A percentile compares a stretch with the other conserved stretches of the same genome.
phyloP scores from a whole-genome alignment of 768 basidiomycete genomes.

The Boletus pseudo-olivaceus region DNA sequence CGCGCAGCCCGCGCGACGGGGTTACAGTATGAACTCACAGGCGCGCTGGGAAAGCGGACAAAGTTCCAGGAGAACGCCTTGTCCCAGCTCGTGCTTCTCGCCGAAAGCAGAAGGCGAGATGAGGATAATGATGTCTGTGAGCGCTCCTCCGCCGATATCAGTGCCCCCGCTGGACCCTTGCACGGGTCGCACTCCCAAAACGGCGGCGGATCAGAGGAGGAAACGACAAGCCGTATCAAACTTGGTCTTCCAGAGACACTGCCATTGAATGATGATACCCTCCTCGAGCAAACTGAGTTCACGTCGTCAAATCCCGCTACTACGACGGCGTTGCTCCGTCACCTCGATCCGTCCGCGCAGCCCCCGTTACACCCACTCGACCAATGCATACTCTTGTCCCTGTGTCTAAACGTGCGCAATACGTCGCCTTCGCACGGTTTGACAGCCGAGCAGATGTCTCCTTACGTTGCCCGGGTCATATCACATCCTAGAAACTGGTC shows the following conservation, averaged over 20 bases:
- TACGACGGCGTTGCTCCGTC: conserved; percentile 48
- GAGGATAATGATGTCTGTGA: conserved; percentile 13
- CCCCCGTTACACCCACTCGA: conserved; percentile 90
- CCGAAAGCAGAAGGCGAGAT: conserved; percentile 66
- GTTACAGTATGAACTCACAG: conserved; percentile 86
- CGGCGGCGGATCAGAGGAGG: background rate
- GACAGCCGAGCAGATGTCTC: conserved; percentile 87
- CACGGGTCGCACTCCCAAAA: conserved; percentile 8
- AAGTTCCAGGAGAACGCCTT: conserved; percentile 86
- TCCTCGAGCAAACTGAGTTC: conserved; percentile 91
- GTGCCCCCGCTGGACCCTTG: background rate
- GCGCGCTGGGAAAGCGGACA: conserved; percentile 89
- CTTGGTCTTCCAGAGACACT: conserved; percentile 69
- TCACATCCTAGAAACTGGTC: conserved; percentile 93
- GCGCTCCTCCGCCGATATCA: conserved; percentile 6
- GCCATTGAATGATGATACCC: conserved; percentile 89
- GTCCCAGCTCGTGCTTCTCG: conserved; percentile 89
- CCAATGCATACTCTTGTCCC: conserved; percentile 86
- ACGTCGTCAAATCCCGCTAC: conserved; percentile 63
- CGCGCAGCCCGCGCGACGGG: conserved; percentile 73
- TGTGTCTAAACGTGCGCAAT: conserved; percentile 89
- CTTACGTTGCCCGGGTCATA: conserved; percentile 88
- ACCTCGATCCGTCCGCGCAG: conserved; percentile 80
- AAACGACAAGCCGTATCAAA: conserved; percentile 1
- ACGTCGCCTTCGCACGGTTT: conserved; percentile 88